Conservation (phyloP, 768 basidiomycete species). For the Tulasnella sp. region DNA sequence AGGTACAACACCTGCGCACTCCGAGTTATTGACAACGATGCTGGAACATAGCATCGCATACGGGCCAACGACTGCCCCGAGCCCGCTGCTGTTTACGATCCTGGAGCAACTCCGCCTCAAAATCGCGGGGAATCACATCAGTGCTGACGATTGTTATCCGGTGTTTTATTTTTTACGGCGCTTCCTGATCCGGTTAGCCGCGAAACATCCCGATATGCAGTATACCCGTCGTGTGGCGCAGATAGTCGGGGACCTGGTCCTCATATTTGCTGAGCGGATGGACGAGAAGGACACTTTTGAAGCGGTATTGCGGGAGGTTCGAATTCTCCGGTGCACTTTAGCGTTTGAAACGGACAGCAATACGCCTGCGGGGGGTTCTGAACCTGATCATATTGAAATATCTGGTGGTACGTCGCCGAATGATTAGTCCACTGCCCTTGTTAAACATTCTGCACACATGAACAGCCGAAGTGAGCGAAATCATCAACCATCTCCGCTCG, state of each 20-base stretch:
- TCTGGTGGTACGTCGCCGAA: too few species aligned
- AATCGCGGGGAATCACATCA: slow-evolving; percentile 12
- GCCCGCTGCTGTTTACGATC: slow-evolving; percentile 70
- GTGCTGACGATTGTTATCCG: slow-evolving; percentile 52
- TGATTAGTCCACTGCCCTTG: too few species aligned
- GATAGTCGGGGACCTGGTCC: neutral
- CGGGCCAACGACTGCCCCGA: slow-evolving; percentile 30
- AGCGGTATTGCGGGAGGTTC: slow-evolving; percentile 39
- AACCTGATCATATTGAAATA: too few species aligned
- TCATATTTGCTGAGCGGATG: slow-evolving; percentile 1
- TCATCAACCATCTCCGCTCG: too few species aligned
- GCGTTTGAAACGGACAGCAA: too few species aligned
- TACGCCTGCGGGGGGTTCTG: too few species aligned
- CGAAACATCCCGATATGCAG: slow-evolving; percentile 40
- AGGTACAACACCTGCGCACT: too few species aligned
- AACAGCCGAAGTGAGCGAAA: too few species aligned
- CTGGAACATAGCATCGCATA: neutral
- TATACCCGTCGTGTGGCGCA: slow-evolving; percentile 26
- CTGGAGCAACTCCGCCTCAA: slow-evolving; percentile 70
- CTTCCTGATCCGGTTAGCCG: slow-evolving; percentile 45
- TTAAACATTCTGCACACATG: too few species aligned
- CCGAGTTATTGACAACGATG: neutral
- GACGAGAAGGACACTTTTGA: neutral
- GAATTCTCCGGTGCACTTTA: slow-evolving; percentile 27
- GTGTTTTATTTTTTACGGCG: slow-evolving; percentile 54